Conservation (phyloP, 768 basidiomycete species). For the Sporobolomyces phaffii region DNA sequence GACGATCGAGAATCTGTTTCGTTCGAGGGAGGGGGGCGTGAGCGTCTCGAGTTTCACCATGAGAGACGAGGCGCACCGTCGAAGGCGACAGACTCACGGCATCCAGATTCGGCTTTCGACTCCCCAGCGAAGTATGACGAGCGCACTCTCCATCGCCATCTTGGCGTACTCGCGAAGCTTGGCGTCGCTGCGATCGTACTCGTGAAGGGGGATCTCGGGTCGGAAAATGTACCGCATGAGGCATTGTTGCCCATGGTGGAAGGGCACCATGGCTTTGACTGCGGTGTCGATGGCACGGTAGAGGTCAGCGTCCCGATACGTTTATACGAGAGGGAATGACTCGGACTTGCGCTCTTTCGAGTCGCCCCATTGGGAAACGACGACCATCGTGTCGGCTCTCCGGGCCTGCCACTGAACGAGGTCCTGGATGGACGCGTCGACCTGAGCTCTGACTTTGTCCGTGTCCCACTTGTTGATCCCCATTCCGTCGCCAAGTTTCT, state of each 20-base stretch:
- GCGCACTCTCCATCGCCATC: constrained; percentile 19
- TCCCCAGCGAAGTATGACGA: constrained; percentile 31
- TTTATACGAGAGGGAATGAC: not conserved
- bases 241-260: constrained; percentile 21
- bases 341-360: constrained; percentile 10
- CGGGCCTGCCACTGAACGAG: constrained; percentile 12
- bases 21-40: not conserved
- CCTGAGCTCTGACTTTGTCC: not conserved
- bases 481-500: constrained; percentile 22
- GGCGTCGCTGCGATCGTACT: constrained; percentile 15
- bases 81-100: constrained; percentile 9
- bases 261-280: constrained; percentile 31
- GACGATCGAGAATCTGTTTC: constrained; percentile 19
- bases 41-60: too few species aligned
- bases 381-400: constrained; percentile 13
- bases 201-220: constrained; percentile 1
- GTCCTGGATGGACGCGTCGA: constrained; percentile 4
- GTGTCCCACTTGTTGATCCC: not conserved
- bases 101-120: constrained; percentile 37
- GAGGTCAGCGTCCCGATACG: too few species aligned
- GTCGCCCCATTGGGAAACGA: constrained; percentile 14
- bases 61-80: not conserved
- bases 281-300: not conserved
- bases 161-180: constrained; percentile 17
- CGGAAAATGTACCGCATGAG: constrained; percentile 32